Evolutionary conservation across 2,329 filamentous ascomycete species (phyloP).

Genomic region (Periglandula ipomoeae): DNA sequence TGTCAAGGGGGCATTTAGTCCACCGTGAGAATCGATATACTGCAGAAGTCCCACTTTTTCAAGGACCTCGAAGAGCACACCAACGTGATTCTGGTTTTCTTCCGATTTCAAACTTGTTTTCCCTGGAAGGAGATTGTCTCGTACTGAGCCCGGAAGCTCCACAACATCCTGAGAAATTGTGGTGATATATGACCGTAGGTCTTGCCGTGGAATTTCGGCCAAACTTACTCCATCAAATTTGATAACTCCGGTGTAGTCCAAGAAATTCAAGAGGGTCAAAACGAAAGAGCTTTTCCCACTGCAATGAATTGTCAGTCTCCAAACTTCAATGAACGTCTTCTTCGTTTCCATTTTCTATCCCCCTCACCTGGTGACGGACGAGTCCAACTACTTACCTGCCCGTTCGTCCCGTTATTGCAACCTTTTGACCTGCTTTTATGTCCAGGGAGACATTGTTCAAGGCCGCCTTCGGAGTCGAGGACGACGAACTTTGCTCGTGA

Average conservation of each 20-base stretch:
- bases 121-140: background rate
- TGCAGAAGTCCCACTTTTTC: constrained; percentile 10
- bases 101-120: background rate
- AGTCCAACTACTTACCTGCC: constrained; percentile 1
- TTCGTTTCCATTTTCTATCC: too few relatives aligned
- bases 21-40: constrained; percentile 2
- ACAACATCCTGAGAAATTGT: constrained; percentile 20
- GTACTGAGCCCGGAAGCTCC: constrained; percentile 8
- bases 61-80: constrained; percentile 7
- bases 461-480: background rate
- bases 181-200: constrained; percentile 20
- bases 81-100: background rate
- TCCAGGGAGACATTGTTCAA: constrained; percentile 8
- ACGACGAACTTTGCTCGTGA: background rate
- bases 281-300: constrained; percentile 15
- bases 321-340: background rate
- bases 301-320: background rate
- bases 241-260: background rate
- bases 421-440: constrained; percentile 12
- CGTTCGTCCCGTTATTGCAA: constrained; percentile 13
- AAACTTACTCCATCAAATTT: constrained; percentile 20
- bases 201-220: constrained; percentile 10
- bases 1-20: constrained; percentile 9
- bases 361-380: too few relatives aligned
- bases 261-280: background rate